A percentile compares a stretch with the other conserved stretches of the same genome.
Evolutionary conservation across 352 stramenopile genomes (phyloP).

Genomic region (Phytophthora rubi): DNA sequence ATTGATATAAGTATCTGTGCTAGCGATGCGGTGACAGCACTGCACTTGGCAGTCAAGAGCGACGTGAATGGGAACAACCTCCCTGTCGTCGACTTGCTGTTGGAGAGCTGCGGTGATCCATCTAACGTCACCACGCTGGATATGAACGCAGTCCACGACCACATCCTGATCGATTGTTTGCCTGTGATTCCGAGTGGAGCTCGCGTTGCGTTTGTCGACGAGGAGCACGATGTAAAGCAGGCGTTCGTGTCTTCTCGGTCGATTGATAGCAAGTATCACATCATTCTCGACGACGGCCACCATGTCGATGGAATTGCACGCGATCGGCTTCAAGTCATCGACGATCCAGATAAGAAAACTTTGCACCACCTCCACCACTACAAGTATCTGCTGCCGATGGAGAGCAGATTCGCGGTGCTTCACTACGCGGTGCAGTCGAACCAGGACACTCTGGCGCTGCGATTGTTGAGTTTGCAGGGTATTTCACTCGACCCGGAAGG

Average conservation of each 20-base stretch:
- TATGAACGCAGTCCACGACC: constrained; percentile 71
- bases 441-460: constrained; percentile 41
- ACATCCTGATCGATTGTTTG: constrained; percentile 52
- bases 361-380: constrained; percentile 10
- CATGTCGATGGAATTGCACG: constrained; percentile 51
- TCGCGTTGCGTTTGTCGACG: constrained; percentile 19
- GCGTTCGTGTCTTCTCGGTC: constrained; percentile 57
- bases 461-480: constrained; percentile 37
- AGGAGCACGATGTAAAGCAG: constrained; percentile 27
- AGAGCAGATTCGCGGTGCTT: constrained; percentile 58
- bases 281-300: constrained; percentile 55
- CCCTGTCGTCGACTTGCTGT: constrained; percentile 54
- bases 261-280: constrained; percentile 55
- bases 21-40: constrained; percentile 43
- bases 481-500: constrained; percentile 53
- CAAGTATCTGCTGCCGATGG: constrained; percentile 59
- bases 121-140: not conserved
- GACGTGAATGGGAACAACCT: constrained; percentile 56
- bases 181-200: constrained; percentile 43
- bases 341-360: constrained; percentile 2
- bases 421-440: constrained; percentile 70
- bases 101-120: constrained; percentile 20
- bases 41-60: constrained; percentile 62
- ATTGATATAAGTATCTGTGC: constrained; percentile 44
- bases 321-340: constrained; percentile 38